Conservation (phyloP, 805 yeast genomes). For the Candida quercuum region DNA sequence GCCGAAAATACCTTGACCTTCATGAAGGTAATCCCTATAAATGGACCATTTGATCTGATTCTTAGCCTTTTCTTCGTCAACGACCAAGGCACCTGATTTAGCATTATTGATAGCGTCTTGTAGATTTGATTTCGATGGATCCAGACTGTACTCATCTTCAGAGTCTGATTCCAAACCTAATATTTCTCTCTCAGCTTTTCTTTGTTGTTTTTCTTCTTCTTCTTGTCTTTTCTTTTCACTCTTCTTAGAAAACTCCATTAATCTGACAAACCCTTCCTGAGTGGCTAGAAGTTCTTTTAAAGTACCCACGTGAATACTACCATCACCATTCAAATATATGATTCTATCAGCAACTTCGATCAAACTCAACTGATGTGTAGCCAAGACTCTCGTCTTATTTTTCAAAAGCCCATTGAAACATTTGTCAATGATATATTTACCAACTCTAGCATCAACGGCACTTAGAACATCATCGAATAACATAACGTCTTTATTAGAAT, state of each 20-base stretch:
- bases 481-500: constrained; percentile 55
- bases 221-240: constrained; percentile 19
- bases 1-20: constrained; percentile 50
- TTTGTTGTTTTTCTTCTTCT: constrained; percentile 17
- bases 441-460: constrained; percentile 78
- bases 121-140: constrained; percentile 6
- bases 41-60: constrained; percentile 46
- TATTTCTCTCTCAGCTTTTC: constrained; percentile 18
- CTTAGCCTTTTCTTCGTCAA: constrained; percentile 54
- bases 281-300: constrained; percentile 38
- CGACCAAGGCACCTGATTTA: constrained; percentile 32
- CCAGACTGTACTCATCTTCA: constrained; percentile 22
- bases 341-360: constrained; percentile 59
- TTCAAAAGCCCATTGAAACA: constrained; percentile 52
- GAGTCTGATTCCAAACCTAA: not conserved
- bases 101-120: constrained; percentile 14
- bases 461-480: constrained; percentile 67
- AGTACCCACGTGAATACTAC: constrained; percentile 53
- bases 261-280: constrained; percentile 39
- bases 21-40: constrained; percentile 43
- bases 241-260: constrained; percentile 39
- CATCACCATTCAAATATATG: constrained; percentile 58
- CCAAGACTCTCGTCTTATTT: constrained; percentile 57
- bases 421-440: constrained; percentile 56
- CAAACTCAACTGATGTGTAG: constrained; percentile 72